These are phyloP conservation scores for Naganishia liquefaciens DNA, from an alignment of 1,284 basidiomycete species.

Conservation along the genomic window DNA sequence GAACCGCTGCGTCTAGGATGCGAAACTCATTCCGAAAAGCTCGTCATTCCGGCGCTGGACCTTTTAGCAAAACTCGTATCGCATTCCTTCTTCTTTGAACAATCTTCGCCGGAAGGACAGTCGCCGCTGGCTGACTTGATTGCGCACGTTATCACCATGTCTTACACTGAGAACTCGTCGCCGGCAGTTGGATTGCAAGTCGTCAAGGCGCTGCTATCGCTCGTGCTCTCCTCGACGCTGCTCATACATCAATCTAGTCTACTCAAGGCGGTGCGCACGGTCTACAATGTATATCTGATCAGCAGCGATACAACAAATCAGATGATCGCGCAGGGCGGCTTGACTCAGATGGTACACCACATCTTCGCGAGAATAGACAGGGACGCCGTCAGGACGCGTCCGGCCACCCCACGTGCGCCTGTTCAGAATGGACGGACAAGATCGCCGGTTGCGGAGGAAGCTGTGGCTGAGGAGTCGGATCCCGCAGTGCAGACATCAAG, in stretches of 20 bases:
- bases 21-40: conserved; percentile 85
- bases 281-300: conserved; percentile 93
- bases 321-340: conserved; percentile 91
- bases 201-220: conserved; percentile 84
- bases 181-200: conserved; percentile 91
- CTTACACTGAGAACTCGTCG: conserved; percentile 81
- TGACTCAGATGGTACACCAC: conserved; percentile 96
- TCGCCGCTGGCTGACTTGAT: conserved; percentile 84
- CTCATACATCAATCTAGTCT: conserved; percentile 90
- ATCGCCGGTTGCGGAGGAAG: conserved; percentile 3
- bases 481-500: not conserved
- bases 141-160: conserved; percentile 88
- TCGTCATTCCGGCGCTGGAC: conserved; percentile 92
- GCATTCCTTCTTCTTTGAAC: conserved; percentile 79
- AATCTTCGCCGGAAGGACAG: conserved; percentile 58
- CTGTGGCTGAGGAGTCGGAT: not conserved
- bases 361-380: conserved; percentile 70
- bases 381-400: conserved; percentile 19
- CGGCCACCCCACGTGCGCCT: conserved; percentile 10
- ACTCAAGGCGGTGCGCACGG: conserved; percentile 90
- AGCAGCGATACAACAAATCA: conserved; percentile 88
- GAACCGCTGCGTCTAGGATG: conserved; percentile 89
- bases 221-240: conserved; percentile 80
- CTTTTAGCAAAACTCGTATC: conserved; percentile 94
- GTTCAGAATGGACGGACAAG: conserved; percentile 15